Percentiles rank a stretch among this genome's conserved stretches.
Conservation (phyloP, 1,139 yeast species). For the Sugiyamaella grinbergsii region DNA sequence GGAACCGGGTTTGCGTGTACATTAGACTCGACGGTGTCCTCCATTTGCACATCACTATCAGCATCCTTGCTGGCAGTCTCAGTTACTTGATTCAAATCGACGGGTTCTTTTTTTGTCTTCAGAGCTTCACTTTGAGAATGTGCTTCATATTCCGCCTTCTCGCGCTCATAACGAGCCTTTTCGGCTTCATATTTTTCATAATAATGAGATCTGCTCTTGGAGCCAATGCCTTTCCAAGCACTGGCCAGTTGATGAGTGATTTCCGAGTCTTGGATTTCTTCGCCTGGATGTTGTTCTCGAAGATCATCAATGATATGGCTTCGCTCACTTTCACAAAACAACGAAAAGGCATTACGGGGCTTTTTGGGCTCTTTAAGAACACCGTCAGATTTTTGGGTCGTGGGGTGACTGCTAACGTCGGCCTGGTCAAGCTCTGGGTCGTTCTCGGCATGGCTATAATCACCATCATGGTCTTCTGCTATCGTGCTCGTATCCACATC, state of each 20-base stretch:
- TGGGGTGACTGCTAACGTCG: conserved; percentile 29
- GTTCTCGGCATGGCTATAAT: too few relatives aligned
- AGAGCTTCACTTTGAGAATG: conserved; percentile 20
- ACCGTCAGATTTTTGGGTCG: conserved; percentile 44
- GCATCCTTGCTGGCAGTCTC: conserved; percentile 2
- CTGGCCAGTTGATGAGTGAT: conserved; percentile 79
- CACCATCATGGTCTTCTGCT: not conserved
- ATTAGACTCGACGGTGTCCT: not conserved
- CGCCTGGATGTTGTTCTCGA: conserved; percentile 51
- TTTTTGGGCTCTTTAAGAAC: conserved; percentile 87
- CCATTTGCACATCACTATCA: conserved; percentile 10
- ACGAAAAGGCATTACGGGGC: conserved; percentile 85
- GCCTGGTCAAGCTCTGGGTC: not conserved
- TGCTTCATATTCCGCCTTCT: conserved; percentile 64
- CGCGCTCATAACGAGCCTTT: conserved; percentile 69
- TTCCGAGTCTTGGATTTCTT: conserved; percentile 49
- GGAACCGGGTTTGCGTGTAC: not conserved
- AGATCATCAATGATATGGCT: conserved; percentile 65
- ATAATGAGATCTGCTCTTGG: conserved; percentile 72
- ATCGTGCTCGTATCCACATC: not conserved
- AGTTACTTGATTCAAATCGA: not conserved
- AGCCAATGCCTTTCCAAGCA: conserved; percentile 77
- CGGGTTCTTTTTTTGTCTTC: conserved; percentile 1
- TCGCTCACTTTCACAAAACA: conserved; percentile 84
- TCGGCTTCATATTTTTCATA: conserved; percentile 79